Evolutionary conservation across 208 protist species (phyloP).

Genomic region (Leishmania turanica): DNA sequence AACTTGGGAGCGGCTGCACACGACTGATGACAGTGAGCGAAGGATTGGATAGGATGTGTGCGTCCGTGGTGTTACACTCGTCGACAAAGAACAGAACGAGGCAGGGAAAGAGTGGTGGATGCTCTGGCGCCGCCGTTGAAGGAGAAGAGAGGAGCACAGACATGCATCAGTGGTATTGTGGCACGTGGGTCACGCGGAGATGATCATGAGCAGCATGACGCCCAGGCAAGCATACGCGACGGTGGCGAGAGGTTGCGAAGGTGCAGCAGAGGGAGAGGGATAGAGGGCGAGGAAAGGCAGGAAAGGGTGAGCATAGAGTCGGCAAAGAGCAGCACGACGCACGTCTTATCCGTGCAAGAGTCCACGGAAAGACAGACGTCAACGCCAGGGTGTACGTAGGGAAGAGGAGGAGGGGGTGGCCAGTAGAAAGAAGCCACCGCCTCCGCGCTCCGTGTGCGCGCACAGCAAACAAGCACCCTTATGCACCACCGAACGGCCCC

Average conservation of each 20-base stretch:
- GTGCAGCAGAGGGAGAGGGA: background rate
- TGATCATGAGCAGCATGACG: background rate
- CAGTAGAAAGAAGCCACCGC: background rate
- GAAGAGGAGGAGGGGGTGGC: background rate
- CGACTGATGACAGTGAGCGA: background rate
- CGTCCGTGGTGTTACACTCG: background rate
- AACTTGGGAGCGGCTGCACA: background rate
- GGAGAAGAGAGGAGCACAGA: background rate
- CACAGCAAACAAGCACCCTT: background rate
- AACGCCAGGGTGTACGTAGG: too few relatives aligned
- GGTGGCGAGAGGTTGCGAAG: background rate
- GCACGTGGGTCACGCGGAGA: background rate
- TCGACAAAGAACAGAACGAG: background rate
- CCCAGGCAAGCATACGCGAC: background rate
- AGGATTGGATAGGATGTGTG: background rate
- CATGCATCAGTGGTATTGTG: background rate
- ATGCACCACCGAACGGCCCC: background rate
- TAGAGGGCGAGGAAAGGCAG: background rate
- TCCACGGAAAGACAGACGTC: background rate
- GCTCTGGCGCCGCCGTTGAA: background rate
- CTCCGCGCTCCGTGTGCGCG: background rate
- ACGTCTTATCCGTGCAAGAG: background rate
- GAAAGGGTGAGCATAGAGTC: background rate
- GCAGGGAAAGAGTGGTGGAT: background rate
- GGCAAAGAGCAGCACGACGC: background rate